Conservation (phyloP, 106 monocot genomes). For the Phalaenopsis aphrodite region DNA sequence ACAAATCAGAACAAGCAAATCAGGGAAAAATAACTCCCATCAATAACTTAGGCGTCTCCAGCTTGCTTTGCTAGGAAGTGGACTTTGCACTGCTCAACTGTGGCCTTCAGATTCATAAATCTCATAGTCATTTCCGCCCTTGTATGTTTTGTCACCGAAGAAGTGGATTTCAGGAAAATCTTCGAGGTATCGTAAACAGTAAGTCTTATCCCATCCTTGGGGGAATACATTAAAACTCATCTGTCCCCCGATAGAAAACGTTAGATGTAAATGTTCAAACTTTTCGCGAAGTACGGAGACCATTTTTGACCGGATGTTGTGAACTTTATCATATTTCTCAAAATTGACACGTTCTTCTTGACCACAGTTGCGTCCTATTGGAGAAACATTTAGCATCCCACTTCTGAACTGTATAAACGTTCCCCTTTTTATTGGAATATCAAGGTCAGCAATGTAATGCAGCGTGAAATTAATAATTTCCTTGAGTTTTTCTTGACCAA, state of each 20-base stretch:
- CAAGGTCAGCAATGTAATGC: conserved; percentile 94
- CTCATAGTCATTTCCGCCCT: conserved; percentile 94
- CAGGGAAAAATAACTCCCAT: background rate
- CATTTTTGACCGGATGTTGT: conserved; percentile 80
- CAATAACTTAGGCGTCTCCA: background rate
- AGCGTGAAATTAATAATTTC: conserved; percentile 95
- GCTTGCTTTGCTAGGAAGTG: conserved; percentile 25
- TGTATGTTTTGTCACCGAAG: conserved; percentile 96
- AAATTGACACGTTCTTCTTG: conserved; percentile 94
- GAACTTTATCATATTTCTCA: conserved; percentile 95
- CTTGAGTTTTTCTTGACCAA: conserved; percentile 90
- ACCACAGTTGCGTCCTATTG: conserved; percentile 94
- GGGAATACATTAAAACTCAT: conserved; percentile 99
- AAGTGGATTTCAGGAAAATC: conserved; percentile 86
- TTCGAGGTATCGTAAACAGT: conserved; percentile 73
- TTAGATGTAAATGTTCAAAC: conserved; percentile 77
- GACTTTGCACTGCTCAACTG: conserved; percentile 34
- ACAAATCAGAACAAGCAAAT: no score
- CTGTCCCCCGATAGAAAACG: conserved; percentile 95
- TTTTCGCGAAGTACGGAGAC: conserved; percentile 76
- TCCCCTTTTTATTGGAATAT: conserved; percentile 97
- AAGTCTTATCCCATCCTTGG: conserved; percentile 97
- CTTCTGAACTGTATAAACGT: conserved; percentile 94
- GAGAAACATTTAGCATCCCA: conserved; percentile 97
- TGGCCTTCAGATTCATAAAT: conserved; percentile 83